Evolutionary conservation across 164 flowering plant genomes (phyloP).

Genomic region (Macadamia integrifolia): DNA sequence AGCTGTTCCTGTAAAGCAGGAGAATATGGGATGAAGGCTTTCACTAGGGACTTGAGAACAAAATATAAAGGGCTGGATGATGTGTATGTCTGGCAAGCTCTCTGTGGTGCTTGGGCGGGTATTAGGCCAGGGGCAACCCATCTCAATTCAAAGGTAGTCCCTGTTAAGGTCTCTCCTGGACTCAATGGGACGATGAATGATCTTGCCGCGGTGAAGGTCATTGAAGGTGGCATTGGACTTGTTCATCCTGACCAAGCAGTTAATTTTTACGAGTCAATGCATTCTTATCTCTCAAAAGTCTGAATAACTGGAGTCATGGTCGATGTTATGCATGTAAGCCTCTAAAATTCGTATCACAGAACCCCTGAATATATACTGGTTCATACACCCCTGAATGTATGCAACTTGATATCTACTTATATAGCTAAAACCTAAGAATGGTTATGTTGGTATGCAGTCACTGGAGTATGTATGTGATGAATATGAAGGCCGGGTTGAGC

Average conservation of each 20-base stretch:
- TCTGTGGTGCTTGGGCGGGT: constrained; percentile 94
- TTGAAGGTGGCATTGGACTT: constrained; percentile 72
- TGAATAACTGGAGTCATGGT: constrained; percentile 86
- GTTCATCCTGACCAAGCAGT: constrained; percentile 71
- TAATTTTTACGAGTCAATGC: constrained; percentile 70
- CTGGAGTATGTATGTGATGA: constrained; percentile 69
- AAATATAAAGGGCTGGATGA: constrained; percentile 70
- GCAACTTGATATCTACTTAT: background rate
- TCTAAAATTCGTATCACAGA: background rate
- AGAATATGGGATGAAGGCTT: constrained; percentile 56
- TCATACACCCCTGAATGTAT: too few species aligned
- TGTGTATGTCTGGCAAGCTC: constrained; percentile 84
- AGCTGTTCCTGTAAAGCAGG: constrained; percentile 19
- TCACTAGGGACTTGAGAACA: constrained; percentile 56
- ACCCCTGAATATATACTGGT: too few species aligned
- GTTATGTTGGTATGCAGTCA: constrained; percentile 28
- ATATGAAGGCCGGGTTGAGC: constrained; percentile 77
- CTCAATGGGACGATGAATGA: constrained; percentile 73
- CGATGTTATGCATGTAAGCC: constrained; percentile 75
- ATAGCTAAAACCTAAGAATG: background rate
- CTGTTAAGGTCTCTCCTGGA: constrained; percentile 54
- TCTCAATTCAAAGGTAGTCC: constrained; percentile 40
- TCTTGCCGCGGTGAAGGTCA: constrained; percentile 68
- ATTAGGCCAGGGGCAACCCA: constrained; percentile 68
- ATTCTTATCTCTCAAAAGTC: constrained; percentile 56